Evolutionary conservation across 305 asterid species (phyloP).

Genomic region (Fraxinus xanthoxyloides): DNA sequence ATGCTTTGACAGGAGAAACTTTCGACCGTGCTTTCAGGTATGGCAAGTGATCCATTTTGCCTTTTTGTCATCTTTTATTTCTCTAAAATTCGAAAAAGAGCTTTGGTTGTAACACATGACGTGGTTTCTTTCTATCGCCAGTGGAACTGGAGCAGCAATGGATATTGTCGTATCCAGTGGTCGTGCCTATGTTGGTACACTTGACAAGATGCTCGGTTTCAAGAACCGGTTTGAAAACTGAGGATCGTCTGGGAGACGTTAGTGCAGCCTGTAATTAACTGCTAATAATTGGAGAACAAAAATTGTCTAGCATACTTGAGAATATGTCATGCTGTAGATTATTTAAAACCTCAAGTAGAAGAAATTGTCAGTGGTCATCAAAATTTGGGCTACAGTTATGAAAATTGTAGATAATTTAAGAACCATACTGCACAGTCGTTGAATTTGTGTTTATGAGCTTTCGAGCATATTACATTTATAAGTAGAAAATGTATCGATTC

Average conservation of each 20-base stretch:
- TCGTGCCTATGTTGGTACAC: constrained; percentile 81
- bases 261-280: not conserved
- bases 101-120: not conserved
- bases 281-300: too few relatives aligned
- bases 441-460: not conserved
- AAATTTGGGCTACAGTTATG: not conserved
- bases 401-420: not conserved
- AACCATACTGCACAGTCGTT: not conserved
- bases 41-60: not conserved
- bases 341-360: too few relatives aligned
- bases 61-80: not conserved
- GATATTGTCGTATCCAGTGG: constrained; percentile 88
- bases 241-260: not conserved
- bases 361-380: too few relatives aligned
- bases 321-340: too few relatives aligned
- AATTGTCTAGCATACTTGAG: too few relatives aligned
- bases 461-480: not conserved
- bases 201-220: constrained; percentile 77
- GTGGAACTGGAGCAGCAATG: constrained; percentile 93
- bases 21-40: constrained; percentile 50
- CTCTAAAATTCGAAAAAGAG: not conserved
- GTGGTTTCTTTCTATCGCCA: constrained; percentile 22
- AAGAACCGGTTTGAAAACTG: constrained; percentile 27
- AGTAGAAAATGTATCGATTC: not conserved
- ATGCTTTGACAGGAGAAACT: constrained; percentile 31